These are phyloP conservation scores for Epichloe hybrida DNA, from an alignment of 2,329 filamentous ascomycete genomes.

Conservation along the genomic window DNA sequence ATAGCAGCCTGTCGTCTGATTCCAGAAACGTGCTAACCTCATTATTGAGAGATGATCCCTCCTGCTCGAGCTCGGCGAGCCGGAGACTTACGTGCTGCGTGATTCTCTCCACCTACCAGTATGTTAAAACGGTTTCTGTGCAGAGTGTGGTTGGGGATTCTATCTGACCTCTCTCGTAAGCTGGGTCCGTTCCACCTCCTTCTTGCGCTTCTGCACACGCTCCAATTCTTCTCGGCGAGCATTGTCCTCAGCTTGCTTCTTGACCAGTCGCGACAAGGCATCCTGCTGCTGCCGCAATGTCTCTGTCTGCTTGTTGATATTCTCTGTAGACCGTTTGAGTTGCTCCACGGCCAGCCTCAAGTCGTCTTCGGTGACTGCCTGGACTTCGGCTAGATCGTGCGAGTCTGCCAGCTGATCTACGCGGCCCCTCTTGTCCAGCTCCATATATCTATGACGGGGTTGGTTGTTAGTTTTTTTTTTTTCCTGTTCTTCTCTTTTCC, in stretches of 20 bases:
- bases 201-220: conserved; percentile 13
- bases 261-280: conserved; percentile 39
- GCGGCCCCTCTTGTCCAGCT: conserved; percentile 33
- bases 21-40: conserved; percentile 36
- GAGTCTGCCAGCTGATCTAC: conserved; percentile 31
- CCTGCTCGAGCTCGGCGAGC: conserved; percentile 36
- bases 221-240: conserved; percentile 18
- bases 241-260: conserved; percentile 21
- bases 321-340: conserved; percentile 49
- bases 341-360: conserved; percentile 47
- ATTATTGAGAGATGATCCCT: conserved; percentile 33
- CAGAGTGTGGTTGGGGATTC: background rate
- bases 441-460: conserved; percentile 30
- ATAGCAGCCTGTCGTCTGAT: conserved; percentile 52
- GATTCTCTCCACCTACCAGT: conserved; percentile 32
- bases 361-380: conserved; percentile 44
- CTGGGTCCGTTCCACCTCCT: conserved; percentile 26
- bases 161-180: conserved; percentile 27
- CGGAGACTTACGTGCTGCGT: conserved; percentile 32
- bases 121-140: background rate
- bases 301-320: conserved; percentile 51
- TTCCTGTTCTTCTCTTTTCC: no score
- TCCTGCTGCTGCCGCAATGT: conserved; percentile 47
- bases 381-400: conserved; percentile 32
- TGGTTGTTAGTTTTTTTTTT: background rate